Evolutionary conservation across 257 asterid species (phyloP), one percentile per base, ranked within the genome.

Genomic region (Solanum sejunctum): DNA sequence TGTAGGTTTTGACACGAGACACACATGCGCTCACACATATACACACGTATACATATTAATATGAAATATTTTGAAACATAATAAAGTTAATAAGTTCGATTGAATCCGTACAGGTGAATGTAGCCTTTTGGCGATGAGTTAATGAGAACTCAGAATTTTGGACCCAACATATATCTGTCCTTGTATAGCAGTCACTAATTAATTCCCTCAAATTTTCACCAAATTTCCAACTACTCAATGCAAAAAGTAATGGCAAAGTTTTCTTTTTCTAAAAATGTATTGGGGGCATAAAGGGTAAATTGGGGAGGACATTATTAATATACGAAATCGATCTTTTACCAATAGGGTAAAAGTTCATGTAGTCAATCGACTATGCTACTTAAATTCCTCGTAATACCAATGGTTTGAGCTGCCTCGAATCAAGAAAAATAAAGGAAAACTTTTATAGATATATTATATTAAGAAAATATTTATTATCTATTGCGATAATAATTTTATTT

Each of bases 1-100:
- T 66, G 41, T 32, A 66, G 47, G 21, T 66, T 66, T 66, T 64
- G 21, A 64, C n/a, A 32, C 1, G 21, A 66, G 32, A 15, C 47
- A 13, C n/a, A 12, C 17, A 0, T 0, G 16, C 6, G 10, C 3
- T 0, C 2, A 11, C 11, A 12, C 6, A 11, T 4, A 6, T 15
- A n/a, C 20, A 32, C 17, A 10, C 8, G 3, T 60, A 26, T 26
- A 64, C 41, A 21, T 7, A 2, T 64, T 23, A 12, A 1, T 11
- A 61, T 12, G 20, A 23, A 63, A 17, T 8, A 16, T 55, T 16
- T 55, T 55, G 10, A 55, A 55, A 55, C 10, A 43, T 43, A 43
- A 43, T 8, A 45, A 45, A 45, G 12, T 8, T 45, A 55, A 55
- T 56, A 12, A 57, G n/a, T 18, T 57, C 1, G 3, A 57, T 57